Base-by-base conservation (phyloP, 2,329 filamentous ascomycete species). In the Paracamarosporium sp. region DNA sequence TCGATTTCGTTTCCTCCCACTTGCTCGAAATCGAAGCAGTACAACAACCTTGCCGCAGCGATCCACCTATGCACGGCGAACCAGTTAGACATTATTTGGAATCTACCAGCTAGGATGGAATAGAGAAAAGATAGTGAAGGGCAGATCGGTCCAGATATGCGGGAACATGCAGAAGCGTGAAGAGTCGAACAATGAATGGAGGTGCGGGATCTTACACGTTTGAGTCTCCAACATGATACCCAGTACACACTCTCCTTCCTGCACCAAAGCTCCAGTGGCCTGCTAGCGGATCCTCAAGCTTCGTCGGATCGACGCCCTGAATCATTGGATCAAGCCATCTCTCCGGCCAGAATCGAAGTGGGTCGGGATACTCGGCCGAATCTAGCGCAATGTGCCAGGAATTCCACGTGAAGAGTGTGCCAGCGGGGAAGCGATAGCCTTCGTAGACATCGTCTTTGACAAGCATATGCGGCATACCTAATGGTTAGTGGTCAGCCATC, bases 241-340 rank as follows among this genome's bases (percentile, higher is more conserved):
- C 64, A 4, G 57, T 54, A 43, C 64, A 65, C 24, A 67, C 61
- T 13, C 53, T 45, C 20, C 53, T 48, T 31, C 64, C 64, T n/a
- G 64, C 51, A 2, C 65, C 67, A 55, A 70, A 70, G n/a, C 56
- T 56, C 60, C 63, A 71, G 50, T 74, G 70, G 15, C 71, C 71
- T 22, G 64, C 64, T 22, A 70, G 44, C n/a, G 64, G 59, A 54
- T 71, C 65, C 15, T 59, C 50, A 22, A 61, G 28, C 44, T 57
- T 56, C 52, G 33, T 38, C 28, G 43, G 62, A 41, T 64, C 36
- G 62, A 43, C 9, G 48, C 53, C 45, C 57, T 66, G 36, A 59
- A 65, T 43, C 38, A 64, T 61, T 24, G 60, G 59, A 30, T 70
- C 63, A 17, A 68, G 35, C 56, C 64, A 71, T 9, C 67, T 28